These are phyloP conservation scores for Mycogone perniciosa DNA, from an alignment of 2,329 filamentous ascomycete genomes.

Conservation along the genomic window DNA sequence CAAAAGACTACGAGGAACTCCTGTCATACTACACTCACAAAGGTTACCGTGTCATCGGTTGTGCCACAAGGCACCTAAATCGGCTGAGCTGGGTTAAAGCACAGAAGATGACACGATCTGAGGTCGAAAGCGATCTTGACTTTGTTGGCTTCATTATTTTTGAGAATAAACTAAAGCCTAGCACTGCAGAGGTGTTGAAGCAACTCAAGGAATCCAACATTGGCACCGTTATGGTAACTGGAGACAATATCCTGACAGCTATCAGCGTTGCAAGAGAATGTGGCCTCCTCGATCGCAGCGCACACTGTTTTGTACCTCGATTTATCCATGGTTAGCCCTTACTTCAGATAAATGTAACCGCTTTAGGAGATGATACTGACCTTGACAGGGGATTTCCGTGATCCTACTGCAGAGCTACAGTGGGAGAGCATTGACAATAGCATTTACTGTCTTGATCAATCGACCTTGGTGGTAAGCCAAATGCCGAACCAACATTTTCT, in stretches of 20 bases:
- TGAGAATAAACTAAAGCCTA: slow-evolving; percentile 95
- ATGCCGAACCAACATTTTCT: neutral
- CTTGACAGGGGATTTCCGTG: slow-evolving; percentile 57
- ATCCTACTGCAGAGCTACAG: slow-evolving; percentile 64
- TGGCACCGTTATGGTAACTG: slow-evolving; percentile 90
- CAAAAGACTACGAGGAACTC: slow-evolving; percentile 81
- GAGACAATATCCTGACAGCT: slow-evolving; percentile 94
- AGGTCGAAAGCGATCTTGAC: slow-evolving; percentile 76
- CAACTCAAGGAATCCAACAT: slow-evolving; percentile 81
- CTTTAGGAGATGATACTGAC: neutral
- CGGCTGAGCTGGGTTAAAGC: slow-evolving; percentile 91
- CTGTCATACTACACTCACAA: slow-evolving; percentile 89
- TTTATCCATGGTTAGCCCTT: slow-evolving; percentile 61
- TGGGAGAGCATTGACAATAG: slow-evolving; percentile 97
- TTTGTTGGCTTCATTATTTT: slow-evolving; percentile 98
- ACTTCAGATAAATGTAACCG: neutral
- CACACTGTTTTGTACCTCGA: slow-evolving; percentile 88
- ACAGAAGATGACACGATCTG: slow-evolving; percentile 83
- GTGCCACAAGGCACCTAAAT: slow-evolving; percentile 79
- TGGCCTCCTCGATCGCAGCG: slow-evolving; percentile 68
- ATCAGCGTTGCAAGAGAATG: slow-evolving; percentile 94
- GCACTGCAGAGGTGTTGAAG: slow-evolving; percentile 70
- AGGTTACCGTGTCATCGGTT: slow-evolving; percentile 93
- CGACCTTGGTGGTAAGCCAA: slow-evolving; percentile 59
- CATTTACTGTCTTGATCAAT: slow-evolving; percentile 68